Conservation (phyloP, 306 rosid species). For the Vigna trinervia region DNA sequence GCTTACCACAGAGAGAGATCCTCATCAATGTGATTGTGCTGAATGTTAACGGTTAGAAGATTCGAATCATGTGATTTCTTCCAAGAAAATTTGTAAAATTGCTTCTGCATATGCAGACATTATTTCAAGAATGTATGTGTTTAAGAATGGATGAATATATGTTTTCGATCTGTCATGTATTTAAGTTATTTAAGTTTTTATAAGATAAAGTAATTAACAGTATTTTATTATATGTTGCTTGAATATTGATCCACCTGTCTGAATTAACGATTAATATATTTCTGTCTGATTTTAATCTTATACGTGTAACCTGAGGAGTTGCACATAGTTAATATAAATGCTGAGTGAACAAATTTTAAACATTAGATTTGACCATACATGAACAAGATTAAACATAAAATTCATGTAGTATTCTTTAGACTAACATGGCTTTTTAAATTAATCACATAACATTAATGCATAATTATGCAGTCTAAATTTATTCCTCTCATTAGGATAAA, state of each 20-base stretch:
- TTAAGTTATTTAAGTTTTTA: too few relatives aligned
- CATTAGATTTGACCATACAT: background rate
- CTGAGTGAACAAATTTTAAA: background rate
- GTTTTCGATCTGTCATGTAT: too few relatives aligned
- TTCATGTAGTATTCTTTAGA: background rate
- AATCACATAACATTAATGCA: background rate
- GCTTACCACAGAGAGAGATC: slow-evolving; percentile 39
- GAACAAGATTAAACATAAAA: background rate
- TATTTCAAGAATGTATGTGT: background rate
- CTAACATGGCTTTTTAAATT: background rate
- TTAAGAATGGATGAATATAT: too few relatives aligned
- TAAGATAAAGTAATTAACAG: too few relatives aligned
- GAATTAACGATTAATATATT: background rate
- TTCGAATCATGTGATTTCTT: slow-evolving; percentile 53
- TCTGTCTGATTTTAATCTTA: background rate
- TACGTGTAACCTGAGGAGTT: background rate
- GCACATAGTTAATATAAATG: background rate
- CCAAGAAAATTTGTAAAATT: slow-evolving; percentile 8
- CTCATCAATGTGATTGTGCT: slow-evolving; percentile 36
- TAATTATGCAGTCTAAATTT: background rate
- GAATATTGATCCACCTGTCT: background rate
- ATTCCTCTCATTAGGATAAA: background rate
- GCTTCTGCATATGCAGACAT: background rate
- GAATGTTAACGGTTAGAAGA: slow-evolving; percentile 48
- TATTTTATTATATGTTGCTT: too few relatives aligned